Evolutionary conservation across 1,284 basidiomycete genomes (phyloP).

Genomic region (Mycena citricolor): DNA sequence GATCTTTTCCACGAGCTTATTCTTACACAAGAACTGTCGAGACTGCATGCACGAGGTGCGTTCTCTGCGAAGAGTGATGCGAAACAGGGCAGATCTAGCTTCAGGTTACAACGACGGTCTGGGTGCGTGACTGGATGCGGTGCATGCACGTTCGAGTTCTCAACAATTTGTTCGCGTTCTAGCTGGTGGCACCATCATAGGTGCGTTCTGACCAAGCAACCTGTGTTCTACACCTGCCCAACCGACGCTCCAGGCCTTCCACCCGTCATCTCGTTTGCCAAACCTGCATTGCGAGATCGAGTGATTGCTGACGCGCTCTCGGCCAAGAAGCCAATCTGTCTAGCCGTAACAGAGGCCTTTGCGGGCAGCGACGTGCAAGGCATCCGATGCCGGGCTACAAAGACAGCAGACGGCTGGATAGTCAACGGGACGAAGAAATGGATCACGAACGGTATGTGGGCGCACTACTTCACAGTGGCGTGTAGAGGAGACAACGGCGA

Average conservation of each 20-base stretch:
- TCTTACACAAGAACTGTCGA: constrained; percentile 82
- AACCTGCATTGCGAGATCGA: constrained; percentile 72
- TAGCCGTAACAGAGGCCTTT: constrained; percentile 87
- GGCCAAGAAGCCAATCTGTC: constrained; percentile 77
- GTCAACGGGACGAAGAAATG: constrained; percentile 80
- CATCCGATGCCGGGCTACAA: constrained; percentile 78
- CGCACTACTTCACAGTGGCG: constrained; percentile 57
- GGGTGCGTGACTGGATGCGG: too few species aligned
- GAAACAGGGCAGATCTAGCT: constrained; percentile 53
- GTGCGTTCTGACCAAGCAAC: constrained; percentile 28
- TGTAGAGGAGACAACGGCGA: constrained; percentile 69
- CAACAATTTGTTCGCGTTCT: constrained; percentile 39
- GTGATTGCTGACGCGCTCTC: constrained; percentile 80
- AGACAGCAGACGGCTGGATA: constrained; percentile 85
- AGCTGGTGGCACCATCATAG: constrained; percentile 74
- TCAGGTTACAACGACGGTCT: constrained; percentile 62
- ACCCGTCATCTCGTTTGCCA: constrained; percentile 83
- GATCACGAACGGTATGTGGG: constrained; percentile 68
- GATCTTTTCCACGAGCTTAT: constrained; percentile 90
- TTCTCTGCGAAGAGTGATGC: constrained; percentile 25
- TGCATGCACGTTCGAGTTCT: too few species aligned
- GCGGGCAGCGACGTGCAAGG: constrained; percentile 91
- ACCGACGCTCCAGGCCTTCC: constrained; percentile 45
- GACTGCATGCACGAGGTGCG: constrained; percentile 41
- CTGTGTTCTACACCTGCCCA: background rate